Conservation (phyloP, 2,329 filamentous ascomycete species). For the Chaetomiaceae sp. region DNA sequence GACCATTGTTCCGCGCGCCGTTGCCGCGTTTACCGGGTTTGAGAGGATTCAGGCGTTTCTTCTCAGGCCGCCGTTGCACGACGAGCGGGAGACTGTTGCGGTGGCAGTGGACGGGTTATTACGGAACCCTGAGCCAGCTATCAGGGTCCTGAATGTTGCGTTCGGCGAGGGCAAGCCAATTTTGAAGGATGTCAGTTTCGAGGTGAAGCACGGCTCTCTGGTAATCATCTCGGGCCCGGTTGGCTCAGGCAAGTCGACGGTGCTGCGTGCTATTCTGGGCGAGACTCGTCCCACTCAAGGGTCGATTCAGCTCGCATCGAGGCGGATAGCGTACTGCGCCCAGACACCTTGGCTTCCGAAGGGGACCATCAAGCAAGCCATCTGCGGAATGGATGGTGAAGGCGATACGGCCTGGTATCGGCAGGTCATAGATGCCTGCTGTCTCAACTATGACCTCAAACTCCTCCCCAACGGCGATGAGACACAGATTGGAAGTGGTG, state of each 20-base stretch:
- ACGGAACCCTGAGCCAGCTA: no score
- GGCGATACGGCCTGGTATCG: constrained; percentile 29
- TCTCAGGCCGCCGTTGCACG: constrained; percentile 14
- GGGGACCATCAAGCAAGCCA: constrained; percentile 31
- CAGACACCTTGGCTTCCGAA: constrained; percentile 38
- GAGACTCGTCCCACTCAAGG: constrained; percentile 27
- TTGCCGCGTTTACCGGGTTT: constrained; percentile 34
- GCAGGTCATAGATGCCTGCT: constrained; percentile 27
- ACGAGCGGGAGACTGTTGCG: not conserved
- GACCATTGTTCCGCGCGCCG: constrained; percentile 35
- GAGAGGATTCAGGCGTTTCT: constrained; percentile 37
- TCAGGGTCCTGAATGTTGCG: not conserved
- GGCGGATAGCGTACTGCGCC: constrained; percentile 34
- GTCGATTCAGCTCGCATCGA: constrained; percentile 27
- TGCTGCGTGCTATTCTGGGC: constrained; percentile 29
- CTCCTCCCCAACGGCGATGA: constrained; percentile 22
- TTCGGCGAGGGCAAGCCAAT: constrained; percentile 5
- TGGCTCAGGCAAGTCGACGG: constrained; percentile 31
- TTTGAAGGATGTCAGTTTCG: constrained; percentile 27
- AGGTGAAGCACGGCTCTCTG: constrained; percentile 24
- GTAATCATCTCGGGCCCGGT: constrained; percentile 29
- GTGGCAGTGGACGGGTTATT: not conserved
- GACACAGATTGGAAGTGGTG: constrained; percentile 25
- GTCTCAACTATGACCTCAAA: constrained; percentile 27
- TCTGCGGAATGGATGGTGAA: constrained; percentile 23